Evolutionary conservation across 108 stramenopile genomes (phyloP).

Genomic region (Phaeodactylum tricornutum): DNA sequence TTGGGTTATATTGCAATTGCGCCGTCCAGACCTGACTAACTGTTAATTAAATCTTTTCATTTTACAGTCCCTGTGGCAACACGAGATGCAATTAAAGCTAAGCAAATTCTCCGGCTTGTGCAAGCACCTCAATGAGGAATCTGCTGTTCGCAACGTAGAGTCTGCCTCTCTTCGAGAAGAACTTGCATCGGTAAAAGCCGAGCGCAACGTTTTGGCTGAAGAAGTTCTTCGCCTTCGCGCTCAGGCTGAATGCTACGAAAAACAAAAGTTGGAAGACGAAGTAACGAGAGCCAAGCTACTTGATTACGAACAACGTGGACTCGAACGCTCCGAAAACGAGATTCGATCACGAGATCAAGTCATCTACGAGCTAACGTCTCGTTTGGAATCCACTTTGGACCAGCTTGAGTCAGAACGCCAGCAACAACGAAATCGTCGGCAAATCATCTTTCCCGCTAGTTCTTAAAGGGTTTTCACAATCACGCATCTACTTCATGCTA

Average conservation of each 20-base stretch:
- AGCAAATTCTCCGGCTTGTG: constrained; percentile 50
- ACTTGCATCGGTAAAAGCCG: constrained; percentile 27
- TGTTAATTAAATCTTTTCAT: neutral
- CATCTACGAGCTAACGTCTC: constrained; percentile 30
- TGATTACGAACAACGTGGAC: constrained; percentile 17
- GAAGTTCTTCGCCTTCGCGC: constrained; percentile 39
- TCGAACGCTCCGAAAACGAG: constrained; percentile 19
- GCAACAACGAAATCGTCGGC: constrained; percentile 29
- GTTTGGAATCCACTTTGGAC: constrained; percentile 31
- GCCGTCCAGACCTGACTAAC: no score
- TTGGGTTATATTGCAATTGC: neutral
- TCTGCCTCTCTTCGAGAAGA: constrained; percentile 23
- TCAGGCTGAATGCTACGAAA: constrained; percentile 23
- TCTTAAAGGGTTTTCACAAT: no score
- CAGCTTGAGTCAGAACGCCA: constrained; percentile 29
- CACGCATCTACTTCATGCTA: no score
- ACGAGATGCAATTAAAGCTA: constrained; percentile 50
- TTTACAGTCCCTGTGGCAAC: constrained; percentile 25
- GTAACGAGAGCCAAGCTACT: constrained; percentile 17
- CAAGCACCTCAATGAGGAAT: constrained; percentile 58
- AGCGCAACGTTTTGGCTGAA: constrained; percentile 34
- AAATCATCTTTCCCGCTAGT: constrained; percentile 57
- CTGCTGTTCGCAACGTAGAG: constrained; percentile 36
- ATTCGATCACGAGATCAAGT: constrained; percentile 31
- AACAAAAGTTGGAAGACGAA: constrained; percentile 21